Percentiles rank a stretch among this genome's conserved stretches.
Evolutionary conservation across 768 basidiomycete species (phyloP).

Genomic region (Tubosaeta sp.): DNA sequence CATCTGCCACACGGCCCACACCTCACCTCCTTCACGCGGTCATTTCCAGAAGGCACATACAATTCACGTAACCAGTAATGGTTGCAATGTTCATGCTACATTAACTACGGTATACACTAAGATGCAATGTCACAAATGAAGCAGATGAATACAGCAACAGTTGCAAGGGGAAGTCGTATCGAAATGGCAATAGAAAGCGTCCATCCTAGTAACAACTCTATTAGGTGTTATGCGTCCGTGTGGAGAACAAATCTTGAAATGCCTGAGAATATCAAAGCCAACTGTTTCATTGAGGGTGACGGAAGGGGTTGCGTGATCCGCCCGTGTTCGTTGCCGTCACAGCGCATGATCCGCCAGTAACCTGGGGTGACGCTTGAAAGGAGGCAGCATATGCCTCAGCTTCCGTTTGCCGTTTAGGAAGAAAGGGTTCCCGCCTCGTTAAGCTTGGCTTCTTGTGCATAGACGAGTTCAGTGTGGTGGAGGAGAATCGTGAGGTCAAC

Average conservation of each 20-base stretch:
- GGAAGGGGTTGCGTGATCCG: slow-evolving; percentile 52
- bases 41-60: slow-evolving; percentile 7
- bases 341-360: slow-evolving; percentile 38
- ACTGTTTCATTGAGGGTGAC: slow-evolving; percentile 37
- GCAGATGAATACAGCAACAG: slow-evolving; percentile 15
- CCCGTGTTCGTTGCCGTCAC: slow-evolving; percentile 41
- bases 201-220: slow-evolving; percentile 13
- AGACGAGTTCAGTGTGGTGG: slow-evolving; percentile 40
- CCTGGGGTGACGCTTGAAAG: slow-evolving; percentile 35
- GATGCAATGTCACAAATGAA: slow-evolving; percentile 11
- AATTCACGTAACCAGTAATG: slow-evolving; percentile 11
- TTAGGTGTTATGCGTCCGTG: slow-evolving; percentile 23
- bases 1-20: slow-evolving; percentile 11
- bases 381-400: slow-evolving; percentile 59
- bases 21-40: slow-evolving; percentile 23
- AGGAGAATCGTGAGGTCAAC: slow-evolving; percentile 46
- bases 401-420: slow-evolving; percentile 40
- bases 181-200: slow-evolving; percentile 5
- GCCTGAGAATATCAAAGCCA: slow-evolving; percentile 3
- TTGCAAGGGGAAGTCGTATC: slow-evolving; percentile 9
- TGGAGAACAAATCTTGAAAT: slow-evolving; percentile 12
- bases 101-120: slow-evolving; percentile 19
- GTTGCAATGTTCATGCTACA: slow-evolving; percentile 16
- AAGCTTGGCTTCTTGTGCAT: slow-evolving; percentile 29
- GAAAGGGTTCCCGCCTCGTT: slow-evolving; percentile 24